phyloP scores from a whole-genome alignment of 495 filamentous ascomycete species.

The Daldinia bambusicola region DNA sequence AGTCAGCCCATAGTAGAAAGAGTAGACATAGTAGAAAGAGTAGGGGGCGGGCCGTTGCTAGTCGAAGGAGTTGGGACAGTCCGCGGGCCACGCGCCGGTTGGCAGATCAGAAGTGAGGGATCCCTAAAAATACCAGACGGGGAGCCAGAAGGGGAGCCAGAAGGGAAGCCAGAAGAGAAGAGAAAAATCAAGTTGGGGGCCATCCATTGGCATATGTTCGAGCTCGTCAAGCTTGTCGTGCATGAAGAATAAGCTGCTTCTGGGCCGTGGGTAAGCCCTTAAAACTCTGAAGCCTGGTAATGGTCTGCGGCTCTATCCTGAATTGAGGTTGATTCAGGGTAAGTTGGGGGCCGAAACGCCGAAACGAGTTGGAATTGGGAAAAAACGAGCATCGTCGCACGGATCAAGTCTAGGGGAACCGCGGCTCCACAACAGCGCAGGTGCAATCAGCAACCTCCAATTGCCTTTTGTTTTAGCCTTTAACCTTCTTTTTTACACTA shows the following conservation, averaged over 20 bases:
- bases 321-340: constrained; percentile 44
- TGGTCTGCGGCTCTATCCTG: constrained; percentile 45
- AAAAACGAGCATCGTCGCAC: constrained; percentile 14
- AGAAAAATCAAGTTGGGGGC: constrained; percentile 36
- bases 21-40: constrained; percentile 23
- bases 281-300: constrained; percentile 40
- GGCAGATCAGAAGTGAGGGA: constrained; percentile 13
- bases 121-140: constrained; percentile 24
- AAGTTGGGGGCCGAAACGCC: constrained; percentile 35
- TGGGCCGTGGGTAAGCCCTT: constrained; percentile 33
- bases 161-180: not conserved
- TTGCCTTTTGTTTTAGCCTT: too few relatives aligned
- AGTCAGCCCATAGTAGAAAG: constrained; percentile 23
- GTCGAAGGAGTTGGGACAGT: constrained; percentile 32
- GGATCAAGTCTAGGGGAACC: constrained; percentile 33
- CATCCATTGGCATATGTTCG: constrained; percentile 34
- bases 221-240: constrained; percentile 40
- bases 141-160: too few relatives aligned
- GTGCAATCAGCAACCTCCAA: too few relatives aligned
- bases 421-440: constrained; percentile 33
- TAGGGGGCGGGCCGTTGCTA: constrained; percentile 33
- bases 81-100: constrained; percentile 38
- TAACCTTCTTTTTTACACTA: too few relatives aligned
- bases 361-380: constrained; percentile 8
- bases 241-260: constrained; percentile 46